phyloP scores from a whole-genome alignment of 805 yeast genomes.

The Saturnispora halmiae region DNA sequence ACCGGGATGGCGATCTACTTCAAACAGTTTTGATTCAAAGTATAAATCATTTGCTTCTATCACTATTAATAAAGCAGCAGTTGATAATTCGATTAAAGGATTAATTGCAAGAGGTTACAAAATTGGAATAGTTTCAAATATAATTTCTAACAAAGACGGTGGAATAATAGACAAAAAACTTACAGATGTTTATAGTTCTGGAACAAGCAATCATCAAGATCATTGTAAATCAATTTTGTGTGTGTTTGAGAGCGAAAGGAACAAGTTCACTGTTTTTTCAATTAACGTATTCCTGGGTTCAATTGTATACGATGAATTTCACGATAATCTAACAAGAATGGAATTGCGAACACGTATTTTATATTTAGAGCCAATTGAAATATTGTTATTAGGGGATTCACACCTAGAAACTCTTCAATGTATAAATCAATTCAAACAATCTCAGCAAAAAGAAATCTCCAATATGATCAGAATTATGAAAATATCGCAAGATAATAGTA shows the following conservation, averaged over 20 bases:
- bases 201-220: slow-evolving; percentile 46
- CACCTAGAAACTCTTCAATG: slow-evolving; percentile 29
- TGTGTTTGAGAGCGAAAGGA: slow-evolving; percentile 28
- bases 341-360: slow-evolving; percentile 66
- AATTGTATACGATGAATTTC: slow-evolving; percentile 60
- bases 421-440: slow-evolving; percentile 15
- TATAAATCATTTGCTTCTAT: slow-evolving; percentile 68
- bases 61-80: slow-evolving; percentile 69
- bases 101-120: slow-evolving; percentile 63
- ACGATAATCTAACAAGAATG: slow-evolving; percentile 46
- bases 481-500: background rate
- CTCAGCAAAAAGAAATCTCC: background rate
- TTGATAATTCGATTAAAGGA: slow-evolving; percentile 69
- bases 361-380: slow-evolving; percentile 72
- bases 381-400: slow-evolving; percentile 38
- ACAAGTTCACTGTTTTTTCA: slow-evolving; percentile 43
- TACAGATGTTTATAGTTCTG: slow-evolving; percentile 67
- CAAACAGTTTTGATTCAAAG: slow-evolving; percentile 31
- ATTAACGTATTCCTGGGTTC: slow-evolving; percentile 71
- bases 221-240: slow-evolving; percentile 31
- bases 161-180: slow-evolving; percentile 57
- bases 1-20: slow-evolving; percentile 54
- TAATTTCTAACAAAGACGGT: background rate
- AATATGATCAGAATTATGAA: slow-evolving; percentile 13
- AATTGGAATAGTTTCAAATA: slow-evolving; percentile 65